These are phyloP conservation scores for Grosmannia clavigera DNA, from an alignment of 2,329 filamentous ascomycete species.

Conservation along the genomic window DNA sequence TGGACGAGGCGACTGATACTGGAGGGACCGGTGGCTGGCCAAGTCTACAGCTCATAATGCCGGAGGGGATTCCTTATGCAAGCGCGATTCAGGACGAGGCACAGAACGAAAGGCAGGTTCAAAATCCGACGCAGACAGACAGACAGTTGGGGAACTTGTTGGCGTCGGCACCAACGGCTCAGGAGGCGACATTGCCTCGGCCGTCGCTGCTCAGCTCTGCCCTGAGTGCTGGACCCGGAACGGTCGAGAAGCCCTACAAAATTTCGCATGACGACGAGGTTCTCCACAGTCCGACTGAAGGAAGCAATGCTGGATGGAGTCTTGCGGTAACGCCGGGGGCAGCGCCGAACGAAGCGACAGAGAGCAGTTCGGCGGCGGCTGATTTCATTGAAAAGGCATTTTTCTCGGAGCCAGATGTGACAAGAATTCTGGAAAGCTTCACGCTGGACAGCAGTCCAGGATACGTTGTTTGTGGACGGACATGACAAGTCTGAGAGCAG, in stretches of 20 bases:
- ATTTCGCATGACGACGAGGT: constrained; percentile 10
- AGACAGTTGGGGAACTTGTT: background rate
- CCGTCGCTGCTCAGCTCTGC: constrained; percentile 6
- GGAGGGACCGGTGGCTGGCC: constrained; percentile 15
- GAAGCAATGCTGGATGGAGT: constrained; percentile 4
- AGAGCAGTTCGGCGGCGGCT: background rate
- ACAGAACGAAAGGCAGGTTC: constrained; percentile 2
- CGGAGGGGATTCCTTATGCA: constrained; percentile 4
- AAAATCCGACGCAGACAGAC: background rate
- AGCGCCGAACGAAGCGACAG: background rate
- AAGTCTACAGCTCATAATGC: constrained; percentile 13
- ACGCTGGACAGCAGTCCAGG: constrained; percentile 8
- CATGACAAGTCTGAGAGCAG: background rate
- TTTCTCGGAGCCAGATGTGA: constrained; percentile 7
- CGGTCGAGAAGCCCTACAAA: constrained; percentile 10
- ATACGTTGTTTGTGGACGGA: constrained; percentile 6
- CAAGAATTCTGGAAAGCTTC: constrained; percentile 8
- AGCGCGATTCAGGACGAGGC: background rate
- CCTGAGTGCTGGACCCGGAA: constrained; percentile 3
- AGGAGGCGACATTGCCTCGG: background rate
- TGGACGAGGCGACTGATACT: constrained; percentile 15
- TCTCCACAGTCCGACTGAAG: constrained; percentile 10
- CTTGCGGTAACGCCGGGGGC: constrained; percentile 4
- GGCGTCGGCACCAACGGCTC: background rate
- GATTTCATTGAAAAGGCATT: constrained; percentile 5